Evolutionary conservation across 2,329 filamentous ascomycete genomes (phyloP).

Genomic region (Rutstroemia sp.): DNA sequence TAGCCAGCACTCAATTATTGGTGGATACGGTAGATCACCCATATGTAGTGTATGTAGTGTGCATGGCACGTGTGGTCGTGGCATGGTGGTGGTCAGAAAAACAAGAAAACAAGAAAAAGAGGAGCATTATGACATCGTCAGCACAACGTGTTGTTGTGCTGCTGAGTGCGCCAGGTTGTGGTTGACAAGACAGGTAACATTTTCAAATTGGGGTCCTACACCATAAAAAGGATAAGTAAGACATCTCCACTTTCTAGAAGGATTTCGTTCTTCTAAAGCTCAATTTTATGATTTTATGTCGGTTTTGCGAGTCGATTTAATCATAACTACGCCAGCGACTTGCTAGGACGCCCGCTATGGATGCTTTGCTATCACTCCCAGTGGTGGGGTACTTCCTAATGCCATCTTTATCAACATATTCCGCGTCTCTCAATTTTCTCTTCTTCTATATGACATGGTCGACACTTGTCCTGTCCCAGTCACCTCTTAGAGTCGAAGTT

Average conservation of each 20-base stretch:
- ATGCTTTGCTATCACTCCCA: constrained; percentile 64
- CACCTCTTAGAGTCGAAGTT: constrained; percentile 67
- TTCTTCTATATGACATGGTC: constrained; percentile 83
- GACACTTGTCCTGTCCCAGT: constrained; percentile 62
- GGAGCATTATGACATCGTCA: background rate
- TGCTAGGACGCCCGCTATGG: constrained; percentile 36
- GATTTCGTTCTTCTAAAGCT: background rate
- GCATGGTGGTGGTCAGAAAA: background rate
- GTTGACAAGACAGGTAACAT: background rate
- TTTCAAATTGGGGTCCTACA: too few relatives aligned
- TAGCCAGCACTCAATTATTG: too few relatives aligned
- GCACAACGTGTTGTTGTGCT: background rate
- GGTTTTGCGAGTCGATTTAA: background rate
- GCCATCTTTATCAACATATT: constrained; percentile 58
- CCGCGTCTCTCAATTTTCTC: constrained; percentile 72
- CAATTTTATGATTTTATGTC: background rate
- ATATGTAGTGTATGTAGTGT: too few relatives aligned
- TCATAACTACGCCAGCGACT: background rate
- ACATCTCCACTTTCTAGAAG: background rate
- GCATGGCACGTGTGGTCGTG: background rate
- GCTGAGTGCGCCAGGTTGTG: background rate
- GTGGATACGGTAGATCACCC: too few relatives aligned
- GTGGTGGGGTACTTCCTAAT: constrained; percentile 61
- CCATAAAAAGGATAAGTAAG: too few relatives aligned
- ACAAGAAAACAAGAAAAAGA: background rate